These are phyloP conservation scores for Fomitiporia mediterranea DNA, from an alignment of 1,284 basidiomycete species.

Conservation along the genomic window DNA sequence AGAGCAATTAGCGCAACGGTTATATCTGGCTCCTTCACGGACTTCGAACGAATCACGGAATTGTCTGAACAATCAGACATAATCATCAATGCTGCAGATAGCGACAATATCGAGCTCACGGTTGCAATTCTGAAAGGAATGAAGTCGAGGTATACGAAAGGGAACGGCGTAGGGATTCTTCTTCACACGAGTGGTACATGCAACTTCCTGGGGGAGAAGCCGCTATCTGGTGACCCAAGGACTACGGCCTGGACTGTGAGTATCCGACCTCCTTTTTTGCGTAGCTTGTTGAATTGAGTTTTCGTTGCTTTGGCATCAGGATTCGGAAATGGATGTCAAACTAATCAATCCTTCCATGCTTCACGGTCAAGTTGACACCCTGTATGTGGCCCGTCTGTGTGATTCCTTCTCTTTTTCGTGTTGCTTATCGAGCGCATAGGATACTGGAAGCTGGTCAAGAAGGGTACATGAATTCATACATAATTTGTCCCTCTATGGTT, in stretches of 20 bases:
- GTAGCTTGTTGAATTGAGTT: too few relatives aligned
- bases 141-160: constrained; percentile 14
- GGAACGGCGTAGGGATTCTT: constrained; percentile 16
- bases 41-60: constrained; percentile 4
- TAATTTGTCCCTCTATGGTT: constrained; percentile 21
- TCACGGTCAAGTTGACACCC: constrained; percentile 22
- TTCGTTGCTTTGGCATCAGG: too few relatives aligned
- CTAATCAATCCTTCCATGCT: constrained; percentile 12
- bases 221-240: constrained; percentile 18
- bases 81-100: constrained; percentile 25
- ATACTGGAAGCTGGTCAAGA: constrained; percentile 23
- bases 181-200: constrained; percentile 26
- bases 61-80: constrained; percentile 19
- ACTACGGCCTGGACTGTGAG: constrained; percentile 24
- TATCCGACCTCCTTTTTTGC: background rate
- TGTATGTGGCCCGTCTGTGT: constrained; percentile 11
- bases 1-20: constrained; percentile 1
- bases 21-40: background rate
- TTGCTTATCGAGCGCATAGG: background rate
- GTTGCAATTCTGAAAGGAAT: constrained; percentile 22
- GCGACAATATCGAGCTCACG: constrained; percentile 21
- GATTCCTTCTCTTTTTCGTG: background rate
- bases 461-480: constrained; percentile 22
- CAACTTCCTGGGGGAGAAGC: constrained; percentile 20
- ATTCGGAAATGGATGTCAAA: constrained; percentile 21